phyloP scores from a whole-genome alignment of 768 basidiomycete genomes.

The Suillus tomentosus region DNA sequence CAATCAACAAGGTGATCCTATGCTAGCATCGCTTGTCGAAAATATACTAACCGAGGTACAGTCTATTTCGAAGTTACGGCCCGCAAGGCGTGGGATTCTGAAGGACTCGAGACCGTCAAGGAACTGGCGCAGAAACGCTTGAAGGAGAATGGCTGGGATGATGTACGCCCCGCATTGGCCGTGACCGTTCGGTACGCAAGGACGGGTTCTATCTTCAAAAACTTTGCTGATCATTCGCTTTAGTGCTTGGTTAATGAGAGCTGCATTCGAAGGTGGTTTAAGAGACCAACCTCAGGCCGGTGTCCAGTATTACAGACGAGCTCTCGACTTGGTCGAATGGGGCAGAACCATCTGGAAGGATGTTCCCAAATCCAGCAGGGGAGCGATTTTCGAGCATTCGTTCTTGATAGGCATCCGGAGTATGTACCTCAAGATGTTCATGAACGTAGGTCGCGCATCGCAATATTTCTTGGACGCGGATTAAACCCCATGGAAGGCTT shows the following conservation, averaged over 20 bases:
- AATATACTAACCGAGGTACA: not conserved
- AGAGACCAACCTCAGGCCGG: constrained; percentile 4
- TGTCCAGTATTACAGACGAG: constrained; percentile 16
- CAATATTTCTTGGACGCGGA: not conserved
- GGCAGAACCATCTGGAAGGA: constrained; percentile 20
- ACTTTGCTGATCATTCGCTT: not conserved
- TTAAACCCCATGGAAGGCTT: not conserved
- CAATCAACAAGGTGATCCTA: constrained; percentile 24
- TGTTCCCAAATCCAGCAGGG: constrained; percentile 18
- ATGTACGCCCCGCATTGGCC: constrained; percentile 36
- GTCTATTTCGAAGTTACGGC: constrained; percentile 24
- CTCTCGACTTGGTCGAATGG: constrained; percentile 20
- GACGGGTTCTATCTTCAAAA: not conserved
- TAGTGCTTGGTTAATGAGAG: constrained; percentile 25
- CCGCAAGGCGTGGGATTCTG: constrained; percentile 21
- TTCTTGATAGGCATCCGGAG: constrained; percentile 23
- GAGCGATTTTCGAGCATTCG: constrained; percentile 21
- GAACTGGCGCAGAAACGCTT: constrained; percentile 24
- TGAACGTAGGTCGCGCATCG: constrained; percentile 6
- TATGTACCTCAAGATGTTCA: constrained; percentile 14
- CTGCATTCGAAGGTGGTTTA: constrained; percentile 14
- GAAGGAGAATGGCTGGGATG: constrained; percentile 28
- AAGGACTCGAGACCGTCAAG: constrained; percentile 21
- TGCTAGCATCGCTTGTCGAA: not conserved
- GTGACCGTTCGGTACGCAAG: constrained; percentile 39